phyloP scores from a whole-genome alignment of 495 filamentous ascomycete species.

The Opeltia flavorubescens region DNA sequence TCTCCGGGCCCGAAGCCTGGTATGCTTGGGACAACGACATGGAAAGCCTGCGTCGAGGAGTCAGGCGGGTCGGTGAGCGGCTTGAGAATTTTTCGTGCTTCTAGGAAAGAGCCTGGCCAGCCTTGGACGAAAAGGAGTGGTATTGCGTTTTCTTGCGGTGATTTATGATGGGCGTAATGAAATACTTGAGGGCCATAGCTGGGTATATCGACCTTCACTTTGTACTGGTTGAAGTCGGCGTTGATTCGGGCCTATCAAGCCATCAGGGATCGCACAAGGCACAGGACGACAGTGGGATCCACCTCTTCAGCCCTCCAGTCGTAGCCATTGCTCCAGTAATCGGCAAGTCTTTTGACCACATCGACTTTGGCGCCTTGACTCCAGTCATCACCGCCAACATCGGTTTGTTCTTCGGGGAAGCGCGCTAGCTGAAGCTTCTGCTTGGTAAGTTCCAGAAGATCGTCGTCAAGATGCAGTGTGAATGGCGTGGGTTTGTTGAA shows the following conservation, averaged over 20 bases:
- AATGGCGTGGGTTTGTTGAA: constrained; percentile 13
- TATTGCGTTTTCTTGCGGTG: constrained; percentile 17
- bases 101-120: constrained; percentile 28
- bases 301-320: constrained; percentile 25
- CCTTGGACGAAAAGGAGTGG: constrained; percentile 25
- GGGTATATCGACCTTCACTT: constrained; percentile 9
- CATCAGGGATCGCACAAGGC: neutral
- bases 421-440: constrained; percentile 15
- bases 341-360: constrained; percentile 35
- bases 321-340: constrained; percentile 33
- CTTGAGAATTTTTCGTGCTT: constrained; percentile 18
- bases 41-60: constrained; percentile 10
- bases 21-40: constrained; percentile 19
- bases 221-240: constrained; percentile 10
- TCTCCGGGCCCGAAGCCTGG: constrained; percentile 19
- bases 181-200: constrained; percentile 9
- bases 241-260: constrained; percentile 7
- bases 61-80: constrained; percentile 9
- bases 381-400: constrained; percentile 21
- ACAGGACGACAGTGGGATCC: neutral
- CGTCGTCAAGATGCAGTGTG: constrained; percentile 11
- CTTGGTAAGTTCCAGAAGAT: constrained; percentile 11
- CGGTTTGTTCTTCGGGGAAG: constrained; percentile 14
- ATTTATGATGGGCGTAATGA: constrained; percentile 10
- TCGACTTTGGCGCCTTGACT: constrained; percentile 32